Percentiles rank a stretch among this genome's conserved stretches.
Evolutionary conservation across 352 stramenopile genomes (phyloP).

Genomic region (Phytophthora brassicae): DNA sequence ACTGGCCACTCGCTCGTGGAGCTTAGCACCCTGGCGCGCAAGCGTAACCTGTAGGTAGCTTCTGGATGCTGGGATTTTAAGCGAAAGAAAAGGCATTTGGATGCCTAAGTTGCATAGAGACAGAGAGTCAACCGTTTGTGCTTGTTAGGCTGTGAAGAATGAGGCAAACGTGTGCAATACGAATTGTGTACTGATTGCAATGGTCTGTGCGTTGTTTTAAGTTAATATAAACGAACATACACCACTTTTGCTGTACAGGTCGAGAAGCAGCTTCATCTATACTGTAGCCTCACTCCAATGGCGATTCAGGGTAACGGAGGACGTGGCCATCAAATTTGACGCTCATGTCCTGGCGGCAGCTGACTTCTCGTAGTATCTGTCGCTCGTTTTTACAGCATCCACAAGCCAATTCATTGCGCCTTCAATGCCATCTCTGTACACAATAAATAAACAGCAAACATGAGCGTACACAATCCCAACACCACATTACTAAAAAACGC

Average conservation of each 20-base stretch:
- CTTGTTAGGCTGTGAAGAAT: conserved; percentile 17
- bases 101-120: conserved; percentile 30
- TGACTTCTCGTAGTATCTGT: conserved; percentile 63
- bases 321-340: no score
- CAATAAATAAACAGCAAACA: not conserved
- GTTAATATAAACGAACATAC: conserved; percentile 14
- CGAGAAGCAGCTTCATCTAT: conserved; percentile 16
- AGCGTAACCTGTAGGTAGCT: conserved; percentile 60
- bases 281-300: no score
- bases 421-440: conserved; percentile 61
- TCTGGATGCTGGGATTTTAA: conserved; percentile 22
- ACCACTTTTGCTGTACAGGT: not conserved
- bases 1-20: conserved; percentile 86
- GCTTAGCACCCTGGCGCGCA: conserved; percentile 73
- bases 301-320: no score
- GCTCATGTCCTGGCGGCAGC: conserved; percentile 21
- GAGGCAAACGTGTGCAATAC: conserved; percentile 23
- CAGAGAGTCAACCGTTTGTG: conserved; percentile 19
- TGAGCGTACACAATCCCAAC: not conserved
- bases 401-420: conserved; percentile 76
- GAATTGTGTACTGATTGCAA: conserved; percentile 8
- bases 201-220: not conserved
- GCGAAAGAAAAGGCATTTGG: conserved; percentile 18
- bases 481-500: not conserved
- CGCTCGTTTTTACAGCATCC: conserved; percentile 65